phyloP scores from a whole-genome alignment of 140 eudicot species.

The Flaveria floridana region DNA sequence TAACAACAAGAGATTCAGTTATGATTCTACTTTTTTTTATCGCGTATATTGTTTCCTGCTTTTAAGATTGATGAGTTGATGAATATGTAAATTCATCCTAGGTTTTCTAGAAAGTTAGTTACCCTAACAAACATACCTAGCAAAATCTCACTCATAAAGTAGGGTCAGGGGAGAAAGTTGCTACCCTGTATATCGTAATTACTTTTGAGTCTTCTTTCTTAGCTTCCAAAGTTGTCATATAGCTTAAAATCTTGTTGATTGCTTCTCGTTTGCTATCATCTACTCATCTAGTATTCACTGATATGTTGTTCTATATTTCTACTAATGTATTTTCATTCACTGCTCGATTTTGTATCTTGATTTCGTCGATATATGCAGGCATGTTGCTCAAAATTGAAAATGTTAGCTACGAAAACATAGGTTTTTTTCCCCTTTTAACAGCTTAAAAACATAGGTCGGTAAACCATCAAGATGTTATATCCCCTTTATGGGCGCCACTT shows the following conservation, averaged over 20 bases:
- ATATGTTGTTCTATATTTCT: background rate
- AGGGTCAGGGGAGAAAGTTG: background rate
- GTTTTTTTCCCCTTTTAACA: no score
- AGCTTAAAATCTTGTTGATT: conserved; percentile 28
- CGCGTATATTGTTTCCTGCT: conserved; percentile 28
- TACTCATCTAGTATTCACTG: conserved; percentile 31
- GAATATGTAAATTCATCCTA: conserved; percentile 61
- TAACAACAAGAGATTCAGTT: conserved; percentile 27
- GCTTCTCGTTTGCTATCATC: conserved; percentile 34
- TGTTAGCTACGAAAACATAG: background rate
- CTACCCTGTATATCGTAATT: conserved; percentile 50
- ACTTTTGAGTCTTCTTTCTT: conserved; percentile 8
- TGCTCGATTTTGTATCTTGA: background rate
- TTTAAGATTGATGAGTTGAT: conserved; percentile 43
- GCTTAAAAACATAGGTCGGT: background rate
- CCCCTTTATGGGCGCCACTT: no score
- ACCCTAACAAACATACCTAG: conserved; percentile 12
- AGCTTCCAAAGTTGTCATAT: conserved; percentile 27
- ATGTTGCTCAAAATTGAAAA: background rate
- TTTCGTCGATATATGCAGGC: background rate
- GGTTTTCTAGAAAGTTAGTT: conserved; percentile 48
- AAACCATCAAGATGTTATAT: no score
- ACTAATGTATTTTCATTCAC: background rate
- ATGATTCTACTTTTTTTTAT: conserved; percentile 23
- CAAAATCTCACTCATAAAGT: no score